Percentiles rank a stretch among this genome's conserved stretches.
Conservation (phyloP, 148 eudicot genomes). For the Tetragonia tetragonoides region DNA sequence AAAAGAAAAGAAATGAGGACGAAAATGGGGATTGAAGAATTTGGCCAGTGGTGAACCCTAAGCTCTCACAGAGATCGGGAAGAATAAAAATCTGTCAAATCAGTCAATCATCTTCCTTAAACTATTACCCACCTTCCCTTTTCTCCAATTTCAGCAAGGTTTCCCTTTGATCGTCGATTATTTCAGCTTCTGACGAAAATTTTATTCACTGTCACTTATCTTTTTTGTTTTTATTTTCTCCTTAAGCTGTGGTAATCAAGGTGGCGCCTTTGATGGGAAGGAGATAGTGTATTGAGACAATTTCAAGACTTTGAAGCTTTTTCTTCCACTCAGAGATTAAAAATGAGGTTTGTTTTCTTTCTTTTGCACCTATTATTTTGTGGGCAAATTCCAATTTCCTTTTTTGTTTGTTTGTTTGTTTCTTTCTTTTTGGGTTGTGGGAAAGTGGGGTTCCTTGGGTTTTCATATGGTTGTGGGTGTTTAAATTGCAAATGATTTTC, state of each 20-base stretch:
- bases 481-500: slow-evolving; percentile 10
- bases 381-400: slow-evolving; percentile 20
- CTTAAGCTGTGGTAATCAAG: neutral
- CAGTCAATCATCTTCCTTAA: slow-evolving; percentile 15
- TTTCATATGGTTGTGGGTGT: neutral
- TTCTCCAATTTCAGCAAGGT: neutral
- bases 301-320: slow-evolving; percentile 13
- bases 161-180: slow-evolving; percentile 3
- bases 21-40: slow-evolving; percentile 2
- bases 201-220: slow-evolving; percentile 4
- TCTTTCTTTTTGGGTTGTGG: no score
- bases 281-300: slow-evolving; percentile 6
- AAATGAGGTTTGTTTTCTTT: slow-evolving; percentile 27
- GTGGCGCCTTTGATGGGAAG: slow-evolving; percentile 22
- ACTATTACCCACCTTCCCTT: slow-evolving; percentile 10
- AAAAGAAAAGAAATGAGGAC: neutral
- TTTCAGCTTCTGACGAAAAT: neutral
- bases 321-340: neutral
- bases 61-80: slow-evolving; percentile 7
- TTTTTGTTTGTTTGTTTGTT: neutral
- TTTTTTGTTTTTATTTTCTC: neutral
- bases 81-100: neutral
- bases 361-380: slow-evolving; percentile 16
- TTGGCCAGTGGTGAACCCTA: slow-evolving; percentile 14
- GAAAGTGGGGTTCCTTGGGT: neutral